A percentile compares a stretch with the other conserved stretches of the same genome.
phyloP scores from a whole-genome alignment of 2,329 filamentous ascomycete genomes.

The Aureobasidium sp. region DNA sequence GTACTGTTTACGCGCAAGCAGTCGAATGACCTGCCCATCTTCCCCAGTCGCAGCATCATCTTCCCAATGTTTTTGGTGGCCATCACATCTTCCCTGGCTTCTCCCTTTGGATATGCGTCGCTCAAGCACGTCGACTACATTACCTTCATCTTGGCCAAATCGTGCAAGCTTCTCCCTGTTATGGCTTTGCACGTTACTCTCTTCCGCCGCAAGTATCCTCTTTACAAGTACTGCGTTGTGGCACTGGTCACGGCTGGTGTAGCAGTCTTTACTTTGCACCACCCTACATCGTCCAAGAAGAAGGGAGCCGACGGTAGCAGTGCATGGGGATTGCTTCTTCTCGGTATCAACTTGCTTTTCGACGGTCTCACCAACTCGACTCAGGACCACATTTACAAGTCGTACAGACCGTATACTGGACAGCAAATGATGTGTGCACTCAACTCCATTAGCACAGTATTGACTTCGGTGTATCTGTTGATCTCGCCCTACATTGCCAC shows the following conservation, averaged over 20 bases:
- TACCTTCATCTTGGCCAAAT: slow-evolving; percentile 94
- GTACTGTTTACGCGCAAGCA: slow-evolving; percentile 51
- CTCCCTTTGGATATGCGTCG: slow-evolving; percentile 90
- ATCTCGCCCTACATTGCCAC: slow-evolving; percentile 68
- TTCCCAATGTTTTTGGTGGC: slow-evolving; percentile 75
- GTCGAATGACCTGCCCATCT: slow-evolving; percentile 50
- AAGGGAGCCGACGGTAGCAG: slow-evolving; percentile 45
- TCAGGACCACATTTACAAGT: slow-evolving; percentile 83
- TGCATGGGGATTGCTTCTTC: slow-evolving; percentile 70
- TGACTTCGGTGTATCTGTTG: slow-evolving; percentile 70
- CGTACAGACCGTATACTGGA: slow-evolving; percentile 71
- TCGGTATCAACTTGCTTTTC: slow-evolving; percentile 85
- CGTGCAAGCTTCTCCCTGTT: slow-evolving; percentile 96
- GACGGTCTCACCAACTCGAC: slow-evolving; percentile 95
- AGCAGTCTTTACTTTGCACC: slow-evolving; percentile 87
- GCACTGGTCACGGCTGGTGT: slow-evolving; percentile 85
- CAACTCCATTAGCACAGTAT: slow-evolving; percentile 73
- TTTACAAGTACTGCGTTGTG: slow-evolving; percentile 96
- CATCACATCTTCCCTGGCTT: slow-evolving; percentile 77
- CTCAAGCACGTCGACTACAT: slow-evolving; percentile 95
- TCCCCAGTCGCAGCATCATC: slow-evolving; percentile 68
- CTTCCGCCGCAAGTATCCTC: slow-evolving; percentile 79
- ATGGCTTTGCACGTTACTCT: slow-evolving; percentile 94
- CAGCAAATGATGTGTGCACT: slow-evolving; percentile 99
- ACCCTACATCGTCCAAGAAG: slow-evolving; percentile 50